These are phyloP conservation scores for Brachypodium distachyon DNA, from an alignment of 202 grass and related monocot genomes.

Conservation along the genomic window DNA sequence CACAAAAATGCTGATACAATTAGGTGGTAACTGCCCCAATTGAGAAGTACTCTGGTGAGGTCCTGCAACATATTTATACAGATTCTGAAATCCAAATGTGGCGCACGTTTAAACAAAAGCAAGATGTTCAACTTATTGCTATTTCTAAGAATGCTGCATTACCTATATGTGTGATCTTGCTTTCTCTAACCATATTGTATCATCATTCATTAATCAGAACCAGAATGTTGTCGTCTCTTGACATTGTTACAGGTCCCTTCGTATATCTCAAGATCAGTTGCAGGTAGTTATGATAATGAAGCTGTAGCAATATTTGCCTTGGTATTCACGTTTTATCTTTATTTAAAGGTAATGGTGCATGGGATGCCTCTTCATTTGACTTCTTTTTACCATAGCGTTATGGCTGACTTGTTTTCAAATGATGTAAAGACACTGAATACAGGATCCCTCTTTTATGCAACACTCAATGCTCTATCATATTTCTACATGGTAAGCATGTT, in stretches of 20 bases:
- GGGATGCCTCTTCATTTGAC: background rate
- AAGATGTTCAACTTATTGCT: slow-evolving; percentile 2
- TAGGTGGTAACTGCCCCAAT: background rate
- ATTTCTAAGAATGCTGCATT: slow-evolving; percentile 5
- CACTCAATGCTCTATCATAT: slow-evolving; percentile 89
- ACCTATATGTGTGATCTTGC: background rate
- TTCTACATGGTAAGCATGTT: slow-evolving; percentile 95
- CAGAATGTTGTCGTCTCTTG: background rate
- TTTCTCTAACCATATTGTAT: background rate
- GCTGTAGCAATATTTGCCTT: slow-evolving; percentile 99
- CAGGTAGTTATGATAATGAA: slow-evolving; percentile 99
- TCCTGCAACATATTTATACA: too few relatives aligned
- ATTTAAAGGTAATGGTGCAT: slow-evolving; percentile 72
- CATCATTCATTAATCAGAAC: slow-evolving; percentile 12
- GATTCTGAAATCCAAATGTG: too few relatives aligned
- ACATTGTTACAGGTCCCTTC: slow-evolving; percentile 72
- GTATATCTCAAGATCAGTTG: slow-evolving; percentile 98
- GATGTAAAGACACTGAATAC: slow-evolving; percentile 86
- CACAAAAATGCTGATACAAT: background rate
- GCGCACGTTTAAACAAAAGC: background rate
- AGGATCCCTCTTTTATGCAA: slow-evolving; percentile 98
- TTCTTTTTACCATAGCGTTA: slow-evolving; percentile 8
- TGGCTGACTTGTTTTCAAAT: slow-evolving; percentile 27
- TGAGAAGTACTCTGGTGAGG: background rate
- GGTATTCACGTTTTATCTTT: slow-evolving; percentile 99